phyloP scores from a whole-genome alignment of 129 eudicot species.

The Chrysanthemum makinoi region DNA sequence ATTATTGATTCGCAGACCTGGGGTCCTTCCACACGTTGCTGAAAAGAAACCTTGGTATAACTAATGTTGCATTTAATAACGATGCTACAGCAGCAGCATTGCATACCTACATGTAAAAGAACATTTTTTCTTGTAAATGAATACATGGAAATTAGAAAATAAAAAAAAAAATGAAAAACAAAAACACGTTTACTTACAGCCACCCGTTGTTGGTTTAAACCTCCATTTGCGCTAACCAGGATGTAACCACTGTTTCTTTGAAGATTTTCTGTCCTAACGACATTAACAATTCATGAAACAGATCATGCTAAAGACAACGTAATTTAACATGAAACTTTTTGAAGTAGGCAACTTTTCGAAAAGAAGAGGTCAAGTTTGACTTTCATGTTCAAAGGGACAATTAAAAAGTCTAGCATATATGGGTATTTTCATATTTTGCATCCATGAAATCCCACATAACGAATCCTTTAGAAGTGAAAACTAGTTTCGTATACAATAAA shows the following conservation, averaged over 20 bases:
- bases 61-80: conserved; percentile 87
- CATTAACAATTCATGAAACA: conserved; percentile 33
- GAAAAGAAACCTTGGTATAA: conserved; percentile 85
- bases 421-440: not conserved
- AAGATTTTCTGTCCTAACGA: conserved; percentile 63
- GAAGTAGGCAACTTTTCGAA: conserved; percentile 5
- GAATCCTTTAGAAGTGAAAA: not conserved
- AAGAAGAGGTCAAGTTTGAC: conserved; percentile 23
- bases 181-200: conserved; percentile 60
- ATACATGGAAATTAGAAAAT: not conserved
- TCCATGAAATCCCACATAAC: not conserved
- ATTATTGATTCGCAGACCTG: conserved; percentile 42
- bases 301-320: conserved; percentile 15
- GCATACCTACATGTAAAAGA: conserved; percentile 66
- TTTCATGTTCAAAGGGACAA: conserved; percentile 15
- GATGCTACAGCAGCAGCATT: conserved; percentile 98
- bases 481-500: not conserved
- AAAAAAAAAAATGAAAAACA: not conserved
- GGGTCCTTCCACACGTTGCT: conserved; percentile 99
- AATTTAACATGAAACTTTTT: conserved; percentile 2
- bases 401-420: not conserved
- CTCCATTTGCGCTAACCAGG: conserved; percentile 94
- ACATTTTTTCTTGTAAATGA: conserved; percentile 8
- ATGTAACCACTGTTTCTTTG: conserved; percentile 63
- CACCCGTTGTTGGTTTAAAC: conserved; percentile 96